These are phyloP conservation scores for Citrus glauca DNA, from an alignment of 345 rosid species.

Conservation along the genomic window DNA sequence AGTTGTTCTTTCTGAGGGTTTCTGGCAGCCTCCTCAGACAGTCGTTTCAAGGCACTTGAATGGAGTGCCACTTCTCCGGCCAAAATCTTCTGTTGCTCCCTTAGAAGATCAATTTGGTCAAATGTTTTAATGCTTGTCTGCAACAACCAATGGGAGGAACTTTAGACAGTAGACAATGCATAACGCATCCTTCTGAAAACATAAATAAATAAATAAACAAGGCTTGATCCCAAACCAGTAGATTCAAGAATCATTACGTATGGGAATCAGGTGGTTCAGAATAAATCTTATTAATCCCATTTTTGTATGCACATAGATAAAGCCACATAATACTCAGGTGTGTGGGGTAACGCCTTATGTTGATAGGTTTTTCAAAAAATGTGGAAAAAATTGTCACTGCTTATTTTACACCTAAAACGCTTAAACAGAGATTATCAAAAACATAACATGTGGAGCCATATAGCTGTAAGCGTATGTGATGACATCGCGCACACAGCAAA, in stretches of 20 bases:
- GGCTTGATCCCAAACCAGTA: background rate
- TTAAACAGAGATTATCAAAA: background rate
- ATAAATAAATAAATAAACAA: background rate
- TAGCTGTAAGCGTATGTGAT: background rate
- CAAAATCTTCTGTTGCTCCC: slow-evolving; percentile 92
- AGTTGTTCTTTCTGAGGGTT: slow-evolving; percentile 61
- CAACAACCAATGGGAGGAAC: slow-evolving; percentile 18
- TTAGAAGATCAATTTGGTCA: slow-evolving; percentile 81
- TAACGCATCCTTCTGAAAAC: background rate
- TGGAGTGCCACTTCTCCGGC: slow-evolving; percentile 82
- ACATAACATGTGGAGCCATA: background rate
- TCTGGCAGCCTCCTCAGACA: slow-evolving; percentile 74
- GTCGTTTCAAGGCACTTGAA: slow-evolving; percentile 80
- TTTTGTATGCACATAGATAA: background rate
- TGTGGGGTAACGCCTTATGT: too few species aligned
- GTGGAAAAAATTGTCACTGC: background rate
- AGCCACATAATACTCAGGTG: background rate
- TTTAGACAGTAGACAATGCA: slow-evolving; percentile 8
- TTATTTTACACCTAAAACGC: background rate
- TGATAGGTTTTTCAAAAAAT: background rate
- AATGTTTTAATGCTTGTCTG: slow-evolving; percentile 73
- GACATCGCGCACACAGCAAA: background rate
- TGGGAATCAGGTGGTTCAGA: background rate
- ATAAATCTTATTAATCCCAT: background rate
- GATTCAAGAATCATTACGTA: background rate